A percentile compares a stretch with the other conserved stretches of the same genome.
Evolutionary conservation across 192 early-diverging fungal genomes (phyloP).

Genomic region (Nowakowskiella sp.): DNA sequence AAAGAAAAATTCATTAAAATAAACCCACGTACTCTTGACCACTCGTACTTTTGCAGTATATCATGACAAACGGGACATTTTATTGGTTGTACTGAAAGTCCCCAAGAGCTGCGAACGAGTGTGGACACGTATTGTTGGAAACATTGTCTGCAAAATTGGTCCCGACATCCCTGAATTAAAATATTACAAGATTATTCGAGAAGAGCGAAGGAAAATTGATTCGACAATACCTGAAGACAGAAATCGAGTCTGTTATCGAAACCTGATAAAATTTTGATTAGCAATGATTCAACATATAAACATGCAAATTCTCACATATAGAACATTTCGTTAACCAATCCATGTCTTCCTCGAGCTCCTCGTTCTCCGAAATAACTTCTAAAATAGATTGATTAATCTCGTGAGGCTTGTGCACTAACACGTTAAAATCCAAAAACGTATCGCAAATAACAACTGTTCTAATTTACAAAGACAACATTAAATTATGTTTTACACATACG

Average conservation of each 20-base stretch:
- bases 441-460: too few species aligned
- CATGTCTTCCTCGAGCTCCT: too few species aligned
- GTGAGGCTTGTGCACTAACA: too few species aligned
- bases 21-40: conserved; percentile 7
- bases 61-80: conserved; percentile 13
- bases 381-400: too few species aligned
- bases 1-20: background rate
- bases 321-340: too few species aligned
- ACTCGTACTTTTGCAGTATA: conserved; percentile 4
- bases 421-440: too few species aligned
- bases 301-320: too few species aligned
- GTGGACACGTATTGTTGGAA: conserved; percentile 11
- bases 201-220: background rate
- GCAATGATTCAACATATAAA: too few species aligned
- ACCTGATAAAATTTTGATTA: too few species aligned
- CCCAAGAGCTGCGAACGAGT: conserved; percentile 13
- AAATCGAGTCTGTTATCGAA: conserved; percentile 19
- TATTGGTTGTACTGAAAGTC: conserved; percentile 12
- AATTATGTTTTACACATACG: too few species aligned
- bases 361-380: too few species aligned
- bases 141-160: conserved; percentile 21
- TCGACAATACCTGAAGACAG: conserved; percentile 10
- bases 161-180: conserved; percentile 9
- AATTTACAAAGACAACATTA: too few species aligned
- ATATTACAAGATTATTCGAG: background rate